Percentiles rank a stretch among this genome's conserved stretches.
phyloP scores from a whole-genome alignment of 345 rosid genomes.

The Odontarrhena argentea region DNA sequence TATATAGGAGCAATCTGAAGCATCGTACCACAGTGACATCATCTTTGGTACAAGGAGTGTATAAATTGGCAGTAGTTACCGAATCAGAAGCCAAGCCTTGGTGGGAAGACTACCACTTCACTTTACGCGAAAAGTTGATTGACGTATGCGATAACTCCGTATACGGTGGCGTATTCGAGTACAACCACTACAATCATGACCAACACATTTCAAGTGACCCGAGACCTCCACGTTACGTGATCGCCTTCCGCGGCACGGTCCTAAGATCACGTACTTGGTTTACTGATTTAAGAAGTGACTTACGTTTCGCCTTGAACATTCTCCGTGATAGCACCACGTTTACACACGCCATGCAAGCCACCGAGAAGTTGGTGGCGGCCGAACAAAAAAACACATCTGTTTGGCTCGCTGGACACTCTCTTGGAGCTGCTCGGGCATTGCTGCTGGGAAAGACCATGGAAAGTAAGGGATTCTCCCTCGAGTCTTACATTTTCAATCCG shows the following conservation, averaged over 20 bases:
- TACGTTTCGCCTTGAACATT: constrained; percentile 34
- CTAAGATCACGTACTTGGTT: constrained; percentile 23
- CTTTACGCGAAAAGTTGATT: constrained; percentile 33
- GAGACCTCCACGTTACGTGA: constrained; percentile 50
- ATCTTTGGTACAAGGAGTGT: no score
- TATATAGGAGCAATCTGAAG: no score
- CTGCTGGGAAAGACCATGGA: constrained; percentile 53
- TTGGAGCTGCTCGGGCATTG: constrained; percentile 58
- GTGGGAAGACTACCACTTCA: constrained; percentile 56
- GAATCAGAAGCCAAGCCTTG: constrained; percentile 43
- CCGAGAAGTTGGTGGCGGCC: constrained; percentile 32
- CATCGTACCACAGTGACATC: no score
- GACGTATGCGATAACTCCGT: constrained; percentile 52
- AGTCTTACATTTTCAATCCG: constrained; percentile 57
- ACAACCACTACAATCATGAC: neutral
- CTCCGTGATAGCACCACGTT: constrained; percentile 41
- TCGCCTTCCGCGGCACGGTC: constrained; percentile 63
- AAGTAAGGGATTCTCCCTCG: constrained; percentile 36
- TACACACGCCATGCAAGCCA: constrained; percentile 46
- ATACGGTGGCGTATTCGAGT: constrained; percentile 56
- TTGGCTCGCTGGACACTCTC: constrained; percentile 66
- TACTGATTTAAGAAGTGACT: constrained; percentile 42
- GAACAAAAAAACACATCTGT: constrained; percentile 34
- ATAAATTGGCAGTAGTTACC: no score
- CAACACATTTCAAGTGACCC: neutral